Evolutionary conservation across 2,329 filamentous ascomycete genomes (phyloP).

Genomic region (Lasiodiplodia sp.): DNA sequence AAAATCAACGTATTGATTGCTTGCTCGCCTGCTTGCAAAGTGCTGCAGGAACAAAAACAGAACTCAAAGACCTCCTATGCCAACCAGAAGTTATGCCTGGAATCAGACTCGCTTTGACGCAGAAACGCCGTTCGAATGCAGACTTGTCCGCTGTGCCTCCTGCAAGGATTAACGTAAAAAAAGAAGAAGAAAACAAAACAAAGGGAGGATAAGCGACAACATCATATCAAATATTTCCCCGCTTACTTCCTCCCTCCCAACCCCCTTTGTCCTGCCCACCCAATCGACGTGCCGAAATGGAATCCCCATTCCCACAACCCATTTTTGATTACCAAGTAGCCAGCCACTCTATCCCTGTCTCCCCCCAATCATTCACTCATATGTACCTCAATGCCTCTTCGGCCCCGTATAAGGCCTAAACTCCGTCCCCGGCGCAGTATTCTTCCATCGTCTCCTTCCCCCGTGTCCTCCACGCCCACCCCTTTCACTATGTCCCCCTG

Average conservation of each 20-base stretch:
- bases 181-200: not conserved
- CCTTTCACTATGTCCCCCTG: not conserved
- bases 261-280: not conserved
- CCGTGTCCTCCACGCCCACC: conserved; percentile 21
- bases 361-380: not conserved
- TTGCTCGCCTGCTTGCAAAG: not conserved
- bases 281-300: not conserved
- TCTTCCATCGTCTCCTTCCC: conserved; percentile 18
- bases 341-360: not conserved
- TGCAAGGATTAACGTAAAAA: not conserved
- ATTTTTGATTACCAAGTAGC: not conserved
- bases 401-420: conserved; percentile 28
- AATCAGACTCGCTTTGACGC: conserved; percentile 13
- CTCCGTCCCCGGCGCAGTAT: conserved; percentile 23
- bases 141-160: conserved; percentile 6
- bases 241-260: not conserved
- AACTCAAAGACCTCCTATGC: conserved; percentile 17
- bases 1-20: not conserved
- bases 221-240: not conserved
- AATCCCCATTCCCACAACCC: not conserved
- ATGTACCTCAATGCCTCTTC: conserved; percentile 5
- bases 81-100: not conserved
- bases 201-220: not conserved
- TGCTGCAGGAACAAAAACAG: not conserved
- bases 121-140: conserved; percentile 22